Base-by-base conservation (phyloP, 495 filamentous ascomycete genomes). In the Cenococcum geophilum region DNA sequence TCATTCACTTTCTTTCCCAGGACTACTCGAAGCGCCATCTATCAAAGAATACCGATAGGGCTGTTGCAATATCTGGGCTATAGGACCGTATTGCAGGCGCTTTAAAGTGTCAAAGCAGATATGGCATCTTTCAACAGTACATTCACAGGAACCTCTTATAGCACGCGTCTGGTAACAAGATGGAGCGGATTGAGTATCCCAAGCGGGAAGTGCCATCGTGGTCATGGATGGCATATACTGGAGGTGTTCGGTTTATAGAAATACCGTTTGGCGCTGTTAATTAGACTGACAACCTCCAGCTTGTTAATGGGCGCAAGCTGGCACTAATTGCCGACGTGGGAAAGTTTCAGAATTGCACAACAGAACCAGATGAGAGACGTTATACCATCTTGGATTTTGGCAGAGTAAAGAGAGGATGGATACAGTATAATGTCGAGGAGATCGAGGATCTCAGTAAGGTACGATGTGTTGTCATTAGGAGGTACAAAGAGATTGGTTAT, bases 31-130 rank as follows among this genome's bases (percentile, higher is more conserved):
- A 42, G 48, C 48, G 47, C 21, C 16, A 20, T 2, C 58, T 60
- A 40, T 53, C 34, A 53, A 18, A 3, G n/a, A 36, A 37, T 25
- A 60, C 58, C 27, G 48, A 60, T 32, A 53, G 58, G 43, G 53
- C 9, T 42, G 49, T 60, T 2, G 58, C 58, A 53, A 60, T 60
- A 54, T 60, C 58, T 60, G 48, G 58, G 20, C 54, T 60, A 54
- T 47, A 53, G 20, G 48, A 14, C 22, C 48, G 48, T 60, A 60
- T 60, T 42, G n/a, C n/a, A n/a, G n/a, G n/a, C n/a, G n/a, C n/a
- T n/a, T n/a, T n/a, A n/a, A n/a, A n/a, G n/a, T n/a, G n/a, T n/a
- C n/a, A n/a, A n/a, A n/a, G n/a, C n/a, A n/a, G n/a, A n/a, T n/a
- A n/a, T n/a, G n/a, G n/a, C 34, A 9, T 40, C 1, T 20, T 27